Base-by-base conservation (phyloP, 345 rosid genomes). In the Populus pruinosa region DNA sequence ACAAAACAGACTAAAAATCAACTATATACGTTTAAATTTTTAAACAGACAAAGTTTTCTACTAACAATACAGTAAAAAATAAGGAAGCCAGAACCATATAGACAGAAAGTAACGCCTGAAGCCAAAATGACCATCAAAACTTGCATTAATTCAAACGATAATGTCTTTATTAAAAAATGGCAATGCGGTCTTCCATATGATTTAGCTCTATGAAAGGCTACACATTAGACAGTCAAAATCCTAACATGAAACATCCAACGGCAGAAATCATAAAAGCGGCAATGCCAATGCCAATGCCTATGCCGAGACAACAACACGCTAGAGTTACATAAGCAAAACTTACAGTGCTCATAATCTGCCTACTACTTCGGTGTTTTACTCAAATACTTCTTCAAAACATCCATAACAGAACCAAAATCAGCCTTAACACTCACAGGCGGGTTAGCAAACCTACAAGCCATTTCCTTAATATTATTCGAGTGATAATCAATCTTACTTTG, bases 401-500 rank as follows among this genome's bases (percentile, higher is more conserved):
- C 81, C 81, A 79, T 79, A 17, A 82, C 84, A 5, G 81, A 82
- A 33, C 84, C 81, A 50, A 77, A 77, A 74, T 82, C 84, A 5
- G 84, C 84, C 78, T 41, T 73, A 2, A 77, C 81, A 47, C 56
- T 69, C 67, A 82, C 81, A 49, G 84, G 84, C 20, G 78, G 78
- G 74, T 77, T 82, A 6, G 84, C 81, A 69, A 73, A 82, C 62
- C 78, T 69, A 53, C 84, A 82, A 73, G 76, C 84, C 81, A 82
- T 82, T 49, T 82, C 84, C 67, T 77, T 73, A 17, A 77, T 74
- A 64, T 77, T 59, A 8, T n/a, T 74, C 0, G 84, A 82, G 74
- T 82, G 84, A 55, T 82, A 77, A 41, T 82, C 81, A 53, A 82
- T 56, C 81, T 82, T 82, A 31, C 78, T 68, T 81, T 77, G 84